Base-by-base conservation (phyloP, 257 asterid species). In the Petunia secreta region DNA sequence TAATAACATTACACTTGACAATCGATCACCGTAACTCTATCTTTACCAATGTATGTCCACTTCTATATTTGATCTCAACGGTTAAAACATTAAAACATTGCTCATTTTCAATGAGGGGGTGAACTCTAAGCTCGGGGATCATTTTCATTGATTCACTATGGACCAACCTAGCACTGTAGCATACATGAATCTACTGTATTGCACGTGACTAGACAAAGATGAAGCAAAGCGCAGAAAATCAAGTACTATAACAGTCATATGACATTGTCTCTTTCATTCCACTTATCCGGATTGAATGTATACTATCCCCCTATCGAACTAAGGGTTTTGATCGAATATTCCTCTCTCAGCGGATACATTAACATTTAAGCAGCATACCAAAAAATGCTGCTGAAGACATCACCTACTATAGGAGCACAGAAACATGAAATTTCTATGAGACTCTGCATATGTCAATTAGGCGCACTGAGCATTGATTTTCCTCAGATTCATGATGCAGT, bases 101-200 rank as follows among this genome's bases (percentile, higher is more conserved):
- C 16, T 54, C 16, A 54, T 54, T 59, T 59, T 16, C 66, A 7
- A 34, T 14, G 38, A 62, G 6, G 66, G 66, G 41, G 25, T 62
- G 66, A 34, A 62, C 66, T 62, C 15, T 40, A 62, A 62, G 66
- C 66, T 62, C 66, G 3, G 41, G 66, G 66, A 34, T 62, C 66
- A 34, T 62, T 34, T 62, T 25, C 37, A 25, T 62, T 34, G 34
- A 8, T 62, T 62, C 41, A 62, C 15, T 60, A 16, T 13, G 16
- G 65, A 60, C 13, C 14, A 25, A 10, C 64, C 64, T 59, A 59
- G 39, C 55, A 10, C 55, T 50, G 9, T 6, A 50, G 7, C 55
- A 3, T 50, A 50, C 2, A 13, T 10, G 55, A 50, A 50, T 50
- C 55, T 2, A 50, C 55, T n/a, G 55, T 3, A 7, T 53, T 8